These are phyloP conservation scores for Pleurotus pulmonarius DNA, from an alignment of 768 basidiomycete species.

Conservation along the genomic window DNA sequence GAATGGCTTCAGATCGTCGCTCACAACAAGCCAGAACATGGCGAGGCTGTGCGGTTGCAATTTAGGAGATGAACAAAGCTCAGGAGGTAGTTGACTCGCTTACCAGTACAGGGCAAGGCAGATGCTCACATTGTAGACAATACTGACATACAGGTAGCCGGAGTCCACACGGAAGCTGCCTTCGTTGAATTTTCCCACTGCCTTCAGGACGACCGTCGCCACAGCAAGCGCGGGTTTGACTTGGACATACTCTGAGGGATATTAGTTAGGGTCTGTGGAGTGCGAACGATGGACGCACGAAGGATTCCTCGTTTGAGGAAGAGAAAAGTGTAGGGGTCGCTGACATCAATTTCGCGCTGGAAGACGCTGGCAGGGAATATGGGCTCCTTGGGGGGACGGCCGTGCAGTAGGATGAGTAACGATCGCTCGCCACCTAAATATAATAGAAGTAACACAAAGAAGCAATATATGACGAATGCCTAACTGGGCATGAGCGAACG, in stretches of 20 bases:
- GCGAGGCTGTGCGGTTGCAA: conserved; percentile 44
- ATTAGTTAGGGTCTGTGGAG: not conserved
- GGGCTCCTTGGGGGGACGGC: conserved; percentile 82
- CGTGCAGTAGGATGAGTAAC: conserved; percentile 87
- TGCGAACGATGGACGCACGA: conserved; percentile 45
- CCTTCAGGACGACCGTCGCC: conserved; percentile 83
- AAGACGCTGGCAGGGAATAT: conserved; percentile 86
- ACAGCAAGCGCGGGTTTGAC: conserved; percentile 89
- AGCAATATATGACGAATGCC: conserved; percentile 95
- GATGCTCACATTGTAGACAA: conserved; percentile 82
- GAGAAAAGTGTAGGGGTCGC: conserved; percentile 92
- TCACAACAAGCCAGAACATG: conserved; percentile 95
- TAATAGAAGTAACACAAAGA: conserved; percentile 77
- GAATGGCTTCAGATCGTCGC: conserved; percentile 85
- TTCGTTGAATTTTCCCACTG: conserved; percentile 82
- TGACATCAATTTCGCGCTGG: conserved; percentile 83
- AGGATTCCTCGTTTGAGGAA: conserved; percentile 94
- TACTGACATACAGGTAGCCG: conserved; percentile 88
- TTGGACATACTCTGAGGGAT: conserved; percentile 87
- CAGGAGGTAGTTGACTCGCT: not conserved
- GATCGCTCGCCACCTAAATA: conserved; percentile 94
- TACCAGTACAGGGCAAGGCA: conserved; percentile 76
- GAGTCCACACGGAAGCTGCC: conserved; percentile 81
- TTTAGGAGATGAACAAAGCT: not conserved
- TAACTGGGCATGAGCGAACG: conserved; percentile 20